Evolutionary conservation across 345 rosid genomes (phyloP), one percentile per base, ranked within the genome.

Genomic region (Cardiospermum halicacabum): DNA sequence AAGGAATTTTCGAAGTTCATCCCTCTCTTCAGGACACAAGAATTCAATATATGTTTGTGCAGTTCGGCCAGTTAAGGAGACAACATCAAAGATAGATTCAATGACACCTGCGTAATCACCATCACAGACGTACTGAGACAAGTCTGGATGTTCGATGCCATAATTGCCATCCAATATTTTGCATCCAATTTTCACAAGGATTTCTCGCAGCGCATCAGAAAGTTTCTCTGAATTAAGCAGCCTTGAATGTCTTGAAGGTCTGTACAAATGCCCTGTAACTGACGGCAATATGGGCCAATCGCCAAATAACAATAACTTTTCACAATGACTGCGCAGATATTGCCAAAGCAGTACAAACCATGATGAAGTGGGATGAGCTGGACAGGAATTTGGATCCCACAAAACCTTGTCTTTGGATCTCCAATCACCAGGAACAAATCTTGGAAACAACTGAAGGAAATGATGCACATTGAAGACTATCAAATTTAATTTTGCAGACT

Each of bases 261-360:
- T 82, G 72, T 81, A 77, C 67, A 92, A 75, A 75, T 81, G 75
- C 39, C 96, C 95, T 62, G 98, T 80, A 37, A 78, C 82, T 31
- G 95, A 84, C 57, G 98, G 98, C 77, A 92, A 77, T 67, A 92
- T 84, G 43, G 98, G 98, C 98, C 98, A 92, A 64, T 89, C 98
- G 72, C 81, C 69, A 71, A 92, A 89, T 64, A 82, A 25, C 13
- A 88, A 81, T 39, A 92, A 74, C 54, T 79, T 85, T 69, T 79
- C 88, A 69, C 95, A 81, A 40, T 75, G 78, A 70, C 66, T 71
- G 68, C 5, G 81, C 63, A 92, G 84, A 75, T 92, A 92, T 71
- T 69, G 84, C 96, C 98, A 92, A 65, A 92, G 88, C 60, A 89
- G 78, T 72, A 68, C 56, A 87, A 92, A 80, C 98, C 98, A 92